These are phyloP conservation scores for Aspergillus cristatus DNA, from an alignment of 495 filamentous ascomycete genomes.

Conservation along the genomic window DNA sequence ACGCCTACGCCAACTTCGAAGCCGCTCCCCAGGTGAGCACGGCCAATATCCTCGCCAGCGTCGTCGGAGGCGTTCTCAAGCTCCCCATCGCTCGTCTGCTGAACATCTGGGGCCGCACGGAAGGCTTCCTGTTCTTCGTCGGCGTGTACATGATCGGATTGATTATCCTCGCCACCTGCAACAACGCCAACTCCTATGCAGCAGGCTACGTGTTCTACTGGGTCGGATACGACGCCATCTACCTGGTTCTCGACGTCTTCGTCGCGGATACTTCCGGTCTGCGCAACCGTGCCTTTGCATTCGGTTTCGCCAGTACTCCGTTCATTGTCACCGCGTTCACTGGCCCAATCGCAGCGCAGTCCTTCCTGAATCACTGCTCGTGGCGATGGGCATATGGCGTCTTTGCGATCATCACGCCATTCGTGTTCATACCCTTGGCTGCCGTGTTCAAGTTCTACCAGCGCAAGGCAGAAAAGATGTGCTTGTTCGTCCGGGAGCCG, in stretches of 20 bases:
- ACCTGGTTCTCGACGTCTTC: conserved; percentile 49
- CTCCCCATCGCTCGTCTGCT: conserved; percentile 60
- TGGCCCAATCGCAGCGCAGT: conserved; percentile 22
- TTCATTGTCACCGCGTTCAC: conserved; percentile 42
- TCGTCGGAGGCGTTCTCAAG: conserved; percentile 58
- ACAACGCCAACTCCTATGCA: conserved; percentile 34
- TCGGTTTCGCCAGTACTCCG: conserved; percentile 51
- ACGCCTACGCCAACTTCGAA: conserved; percentile 27
- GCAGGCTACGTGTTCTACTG: conserved; percentile 47
- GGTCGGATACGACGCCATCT: conserved; percentile 48
- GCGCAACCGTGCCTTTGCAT: conserved; percentile 51
- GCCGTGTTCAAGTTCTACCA: conserved; percentile 46
- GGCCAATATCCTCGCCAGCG: conserved; percentile 28
- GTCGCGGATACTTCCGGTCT: conserved; percentile 56
- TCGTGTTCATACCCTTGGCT: conserved; percentile 42
- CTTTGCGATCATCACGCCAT: conserved; percentile 49
- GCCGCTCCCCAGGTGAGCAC: conserved; percentile 29
- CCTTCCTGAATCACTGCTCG: conserved; percentile 37
- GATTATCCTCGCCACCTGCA: conserved; percentile 38
- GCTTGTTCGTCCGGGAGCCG: conserved; percentile 22
- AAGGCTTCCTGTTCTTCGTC: conserved; percentile 40
- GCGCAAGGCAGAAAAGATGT: conserved; percentile 43
- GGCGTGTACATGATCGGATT: conserved; percentile 30
- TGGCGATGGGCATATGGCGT: conserved; percentile 59
- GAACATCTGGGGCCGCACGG: conserved; percentile 54